Conservation (phyloP, 192 early-diverging fungal genomes). For the Backusella sp. region DNA sequence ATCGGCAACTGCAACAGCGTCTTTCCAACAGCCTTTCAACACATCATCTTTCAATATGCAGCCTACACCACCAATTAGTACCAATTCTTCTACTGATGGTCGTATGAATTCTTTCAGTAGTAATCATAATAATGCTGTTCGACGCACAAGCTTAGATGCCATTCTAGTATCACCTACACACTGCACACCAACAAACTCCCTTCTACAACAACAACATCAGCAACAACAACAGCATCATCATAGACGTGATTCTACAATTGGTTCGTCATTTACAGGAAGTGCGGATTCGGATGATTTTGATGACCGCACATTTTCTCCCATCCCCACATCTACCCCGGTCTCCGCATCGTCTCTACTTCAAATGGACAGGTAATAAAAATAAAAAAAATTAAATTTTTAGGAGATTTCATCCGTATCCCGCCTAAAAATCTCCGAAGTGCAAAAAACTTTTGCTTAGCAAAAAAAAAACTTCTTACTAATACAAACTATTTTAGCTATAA, state of each 20-base stretch:
- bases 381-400: not conserved
- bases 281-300: conserved; percentile 23
- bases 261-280: conserved; percentile 18
- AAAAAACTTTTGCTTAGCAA: not conserved
- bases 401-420: conserved; percentile 4
- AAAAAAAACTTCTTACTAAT: conserved; percentile 10
- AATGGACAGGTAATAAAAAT: conserved; percentile 8
- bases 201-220: not conserved
- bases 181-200: not conserved
- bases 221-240: not conserved
- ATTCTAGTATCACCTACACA: conserved; percentile 7
- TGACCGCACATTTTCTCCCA: conserved; percentile 19
- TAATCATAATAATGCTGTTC: not conserved
- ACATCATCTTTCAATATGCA: conserved; percentile 8
- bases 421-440: not conserved
- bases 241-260: conserved; percentile 17
- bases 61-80: conserved; percentile 14
- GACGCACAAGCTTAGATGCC: conserved; percentile 14
- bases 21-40: not conserved
- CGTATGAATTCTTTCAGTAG: not conserved
- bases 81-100: conserved; percentile 10
- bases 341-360: conserved; percentile 18
- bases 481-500: not conserved
- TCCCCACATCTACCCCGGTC: conserved; percentile 19
- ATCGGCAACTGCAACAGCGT: not conserved